These are phyloP conservation scores for Leishmania gerbilli DNA, from an alignment of 208 protist species.

Conservation along the genomic window DNA sequence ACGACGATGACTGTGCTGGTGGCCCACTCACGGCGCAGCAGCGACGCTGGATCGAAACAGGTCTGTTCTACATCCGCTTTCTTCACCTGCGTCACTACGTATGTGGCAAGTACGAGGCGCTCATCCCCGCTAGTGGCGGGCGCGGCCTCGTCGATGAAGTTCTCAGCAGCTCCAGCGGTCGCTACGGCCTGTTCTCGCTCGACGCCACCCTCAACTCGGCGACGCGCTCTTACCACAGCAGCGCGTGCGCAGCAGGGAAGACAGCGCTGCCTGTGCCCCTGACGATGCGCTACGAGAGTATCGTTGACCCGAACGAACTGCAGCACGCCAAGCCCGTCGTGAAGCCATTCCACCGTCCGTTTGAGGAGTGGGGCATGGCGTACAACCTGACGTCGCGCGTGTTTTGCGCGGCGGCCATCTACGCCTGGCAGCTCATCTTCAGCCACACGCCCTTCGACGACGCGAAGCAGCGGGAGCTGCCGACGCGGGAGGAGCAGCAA, in stretches of 20 bases:
- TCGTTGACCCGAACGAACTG: constrained; percentile 71
- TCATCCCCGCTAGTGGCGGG: background rate
- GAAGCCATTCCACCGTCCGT: constrained; percentile 68
- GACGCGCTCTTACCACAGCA: constrained; percentile 6
- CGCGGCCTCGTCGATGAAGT: background rate
- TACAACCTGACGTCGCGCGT: constrained; percentile 56
- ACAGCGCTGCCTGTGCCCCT: constrained; percentile 22
- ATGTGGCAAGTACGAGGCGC: constrained; percentile 15
- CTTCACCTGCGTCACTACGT: constrained; percentile 24
- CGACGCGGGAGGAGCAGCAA: constrained; percentile 60
- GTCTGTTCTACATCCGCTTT: constrained; percentile 28
- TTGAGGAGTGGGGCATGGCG: constrained; percentile 81
- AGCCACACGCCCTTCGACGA: constrained; percentile 90
- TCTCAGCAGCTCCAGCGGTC: background rate
- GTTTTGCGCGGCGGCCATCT: constrained; percentile 78
- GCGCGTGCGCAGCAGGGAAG: background rate
- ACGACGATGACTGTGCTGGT: background rate
- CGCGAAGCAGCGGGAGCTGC: constrained; percentile 84
- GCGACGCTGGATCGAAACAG: constrained; percentile 20
- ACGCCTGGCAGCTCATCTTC: constrained; percentile 93
- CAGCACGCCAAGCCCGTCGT: constrained; percentile 38
- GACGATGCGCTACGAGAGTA: constrained; percentile 57
- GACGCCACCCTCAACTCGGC: constrained; percentile 14
- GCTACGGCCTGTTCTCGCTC: background rate
- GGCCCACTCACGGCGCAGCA: constrained; percentile 3